Percentiles rank a stretch among this genome's conserved stretches.
These are phyloP conservation scores for Athelia psychrophila DNA, from an alignment of 1,284 basidiomycete genomes.

Conservation along the genomic window DNA sequence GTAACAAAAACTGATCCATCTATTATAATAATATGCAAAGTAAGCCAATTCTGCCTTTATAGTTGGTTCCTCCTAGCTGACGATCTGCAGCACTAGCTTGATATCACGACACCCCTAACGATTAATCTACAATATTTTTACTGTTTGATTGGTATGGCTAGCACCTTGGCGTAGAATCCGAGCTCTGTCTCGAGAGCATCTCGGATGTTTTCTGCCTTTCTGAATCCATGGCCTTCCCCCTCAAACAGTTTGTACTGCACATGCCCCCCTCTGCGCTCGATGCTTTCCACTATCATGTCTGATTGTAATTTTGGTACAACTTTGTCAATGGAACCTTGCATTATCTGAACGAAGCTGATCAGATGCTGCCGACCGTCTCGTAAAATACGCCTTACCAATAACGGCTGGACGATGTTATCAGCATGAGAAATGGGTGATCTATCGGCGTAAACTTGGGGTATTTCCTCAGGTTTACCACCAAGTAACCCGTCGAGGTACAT, in stretches of 20 bases:
- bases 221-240: conserved; percentile 57
- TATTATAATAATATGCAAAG: neutral
- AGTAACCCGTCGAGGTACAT: conserved; percentile 39
- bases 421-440: conserved; percentile 52
- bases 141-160: conserved; percentile 8
- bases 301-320: conserved; percentile 59
- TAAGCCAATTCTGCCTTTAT: no score
- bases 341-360: conserved; percentile 22
- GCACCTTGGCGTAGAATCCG: conserved; percentile 36
- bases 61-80: no score
- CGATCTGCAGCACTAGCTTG: no score
- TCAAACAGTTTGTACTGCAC: conserved; percentile 47
- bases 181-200: conserved; percentile 43
- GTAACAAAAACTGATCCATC: neutral
- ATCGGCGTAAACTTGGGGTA: conserved; percentile 45
- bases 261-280: conserved; percentile 35
- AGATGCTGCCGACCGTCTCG: conserved; percentile 3
- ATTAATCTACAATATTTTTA: neutral
- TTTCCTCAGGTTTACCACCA: conserved; percentile 46
- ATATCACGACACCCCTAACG: neutral
- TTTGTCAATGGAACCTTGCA: conserved; percentile 51
- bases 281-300: conserved; percentile 41
- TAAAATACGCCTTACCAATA: conserved; percentile 38
- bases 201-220: conserved; percentile 39
- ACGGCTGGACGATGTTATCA: conserved; percentile 44